Evolutionary conservation across 805 yeast genomes (phyloP).

Genomic region (Candida stauntonica): DNA sequence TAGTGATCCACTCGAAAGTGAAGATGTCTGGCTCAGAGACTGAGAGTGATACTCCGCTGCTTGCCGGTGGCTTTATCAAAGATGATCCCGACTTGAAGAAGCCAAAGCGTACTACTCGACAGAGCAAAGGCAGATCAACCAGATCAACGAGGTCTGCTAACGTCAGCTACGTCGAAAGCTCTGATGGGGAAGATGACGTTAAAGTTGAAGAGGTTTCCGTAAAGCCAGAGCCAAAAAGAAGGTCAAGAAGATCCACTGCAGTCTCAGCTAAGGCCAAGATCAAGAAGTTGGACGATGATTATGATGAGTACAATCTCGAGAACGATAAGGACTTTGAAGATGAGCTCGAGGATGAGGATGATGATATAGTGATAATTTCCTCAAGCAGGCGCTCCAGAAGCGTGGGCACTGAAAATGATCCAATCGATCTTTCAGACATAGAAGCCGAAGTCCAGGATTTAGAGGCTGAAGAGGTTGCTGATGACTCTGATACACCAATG

Average conservation of each 20-base stretch:
- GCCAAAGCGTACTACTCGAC: constrained; percentile 2
- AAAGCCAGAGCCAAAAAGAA: background rate
- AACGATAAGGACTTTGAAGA: constrained; percentile 29
- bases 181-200: constrained; percentile 5
- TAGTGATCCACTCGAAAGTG: too few species aligned
- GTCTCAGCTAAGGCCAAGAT: constrained; percentile 25
- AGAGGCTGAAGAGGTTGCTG: constrained; percentile 17
- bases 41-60: constrained; percentile 23
- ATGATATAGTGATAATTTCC: constrained; percentile 17
- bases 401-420: constrained; percentile 18
- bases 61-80: constrained; percentile 25
- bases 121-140: background rate
- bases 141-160: constrained; percentile 5
- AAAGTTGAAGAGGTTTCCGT: too few species aligned
- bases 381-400: constrained; percentile 3
- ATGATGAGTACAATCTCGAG: constrained; percentile 30
- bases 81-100: constrained; percentile 25
- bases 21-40: constrained; percentile 15
- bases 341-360: constrained; percentile 26
- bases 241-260: constrained; percentile 17
- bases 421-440: constrained; percentile 16
- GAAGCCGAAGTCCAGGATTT: constrained; percentile 14
- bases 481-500: constrained; percentile 28
- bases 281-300: constrained; percentile 29
- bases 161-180: constrained; percentile 11